phyloP scores from a whole-genome alignment of 225 moss, liverwort and hornwort species.

The Sphagnum contortum region DNA sequence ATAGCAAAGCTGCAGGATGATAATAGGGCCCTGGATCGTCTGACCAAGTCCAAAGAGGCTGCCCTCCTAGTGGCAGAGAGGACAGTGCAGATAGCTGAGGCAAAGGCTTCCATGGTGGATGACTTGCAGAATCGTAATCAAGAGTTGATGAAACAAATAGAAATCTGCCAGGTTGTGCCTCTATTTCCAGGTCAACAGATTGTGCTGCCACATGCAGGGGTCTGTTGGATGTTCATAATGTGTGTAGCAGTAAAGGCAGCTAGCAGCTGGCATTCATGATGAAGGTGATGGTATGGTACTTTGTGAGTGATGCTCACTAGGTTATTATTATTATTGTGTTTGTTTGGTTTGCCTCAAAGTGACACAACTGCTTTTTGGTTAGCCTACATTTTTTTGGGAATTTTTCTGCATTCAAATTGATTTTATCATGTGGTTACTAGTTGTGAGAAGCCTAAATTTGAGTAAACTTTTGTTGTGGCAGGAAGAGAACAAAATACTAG shows the following conservation, averaged over 20 bases:
- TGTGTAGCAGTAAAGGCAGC: too few relatives aligned
- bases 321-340: neutral
- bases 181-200: too few relatives aligned
- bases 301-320: too few relatives aligned
- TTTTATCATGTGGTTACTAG: too few relatives aligned
- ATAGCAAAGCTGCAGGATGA: slow-evolving; percentile 13
- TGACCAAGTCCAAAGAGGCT: slow-evolving; percentile 18
- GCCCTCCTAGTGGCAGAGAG: slow-evolving; percentile 16
- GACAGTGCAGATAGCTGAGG: slow-evolving; percentile 13
- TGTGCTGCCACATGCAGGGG: too few relatives aligned
- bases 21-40: slow-evolving; percentile 14
- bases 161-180: slow-evolving; percentile 15
- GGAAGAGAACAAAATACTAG: slow-evolving; percentile 24
- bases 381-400: too few relatives aligned
- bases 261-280: too few relatives aligned
- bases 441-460: too few relatives aligned
- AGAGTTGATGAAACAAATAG: slow-evolving; percentile 16
- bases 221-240: too few relatives aligned
- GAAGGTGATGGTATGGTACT: too few relatives aligned
- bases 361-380: neutral
- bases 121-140: slow-evolving; percentile 18
- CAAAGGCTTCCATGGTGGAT: slow-evolving; percentile 17
- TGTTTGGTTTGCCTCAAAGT: neutral
- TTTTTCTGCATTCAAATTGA: too few relatives aligned
- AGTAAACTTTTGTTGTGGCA: slow-evolving; percentile 1